Conservation (phyloP, 2,329 filamentous ascomycete species). For the Hypoxylon rubiginosum region DNA sequence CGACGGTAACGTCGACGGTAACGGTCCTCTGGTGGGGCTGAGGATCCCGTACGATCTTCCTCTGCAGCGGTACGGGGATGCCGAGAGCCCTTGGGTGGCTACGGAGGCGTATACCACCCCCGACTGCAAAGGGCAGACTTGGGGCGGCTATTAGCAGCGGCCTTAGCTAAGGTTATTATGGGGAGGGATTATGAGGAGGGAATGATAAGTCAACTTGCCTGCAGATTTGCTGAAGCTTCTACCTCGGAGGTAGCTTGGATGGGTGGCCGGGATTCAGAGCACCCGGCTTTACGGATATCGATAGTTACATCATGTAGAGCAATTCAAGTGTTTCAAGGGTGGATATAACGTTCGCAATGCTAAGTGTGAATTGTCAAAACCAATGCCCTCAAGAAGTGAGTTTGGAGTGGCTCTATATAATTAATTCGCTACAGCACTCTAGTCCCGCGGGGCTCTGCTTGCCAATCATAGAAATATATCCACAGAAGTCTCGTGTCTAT, state of each 20-base stretch:
- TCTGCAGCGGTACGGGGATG: constrained; percentile 71
- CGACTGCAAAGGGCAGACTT: constrained; percentile 69
- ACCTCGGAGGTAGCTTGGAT: constrained; percentile 1
- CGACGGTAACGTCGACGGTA: no score
- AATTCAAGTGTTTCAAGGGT: no score
- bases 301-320: no score
- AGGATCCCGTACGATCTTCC: constrained; percentile 88
- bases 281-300: no score
- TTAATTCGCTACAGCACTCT: background rate
- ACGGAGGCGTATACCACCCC: constrained; percentile 69
- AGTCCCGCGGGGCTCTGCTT: constrained; percentile 3
- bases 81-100: constrained; percentile 84
- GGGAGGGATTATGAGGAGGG: no score
- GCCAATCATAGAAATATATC: constrained; percentile 8
- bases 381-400: background rate
- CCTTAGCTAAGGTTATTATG: no score
- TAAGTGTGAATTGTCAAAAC: no score
- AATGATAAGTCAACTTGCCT: no score
- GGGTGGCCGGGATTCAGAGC: no score
- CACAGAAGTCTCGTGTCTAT: constrained; percentile 5
- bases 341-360: no score
- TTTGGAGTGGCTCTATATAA: constrained; percentile 7
- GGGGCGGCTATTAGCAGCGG: constrained; percentile 48
- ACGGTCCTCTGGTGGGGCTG: constrained; percentile 70
- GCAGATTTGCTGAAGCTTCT: background rate